Conservation (phyloP, 352 stramenopile genomes). For the Hyaloperonospora arabidopsidis region DNA sequence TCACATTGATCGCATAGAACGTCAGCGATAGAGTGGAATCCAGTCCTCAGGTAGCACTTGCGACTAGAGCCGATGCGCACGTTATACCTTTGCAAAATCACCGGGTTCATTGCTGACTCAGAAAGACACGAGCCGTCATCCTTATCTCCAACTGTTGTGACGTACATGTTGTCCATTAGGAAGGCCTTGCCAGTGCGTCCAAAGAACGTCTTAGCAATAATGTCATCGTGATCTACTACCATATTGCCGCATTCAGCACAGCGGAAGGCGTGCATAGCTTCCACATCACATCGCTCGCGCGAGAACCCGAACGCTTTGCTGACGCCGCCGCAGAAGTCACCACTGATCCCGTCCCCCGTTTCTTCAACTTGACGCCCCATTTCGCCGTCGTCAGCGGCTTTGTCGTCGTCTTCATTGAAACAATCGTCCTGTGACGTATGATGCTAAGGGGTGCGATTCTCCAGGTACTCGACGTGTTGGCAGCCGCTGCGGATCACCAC, state of each 20-base stretch:
- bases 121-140: background rate
- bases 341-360: constrained; percentile 8
- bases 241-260: constrained; percentile 57
- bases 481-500: constrained; percentile 58
- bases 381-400: constrained; percentile 20
- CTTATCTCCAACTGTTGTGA: background rate
- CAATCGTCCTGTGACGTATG: constrained; percentile 18
- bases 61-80: constrained; percentile 43
- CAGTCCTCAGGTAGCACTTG: constrained; percentile 73
- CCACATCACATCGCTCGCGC: constrained; percentile 38
- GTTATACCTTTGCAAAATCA: constrained; percentile 54
- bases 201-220: constrained; percentile 77
- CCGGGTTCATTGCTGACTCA: background rate
- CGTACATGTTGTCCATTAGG: constrained; percentile 72
- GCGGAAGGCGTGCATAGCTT: constrained; percentile 46
- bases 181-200: constrained; percentile 67
- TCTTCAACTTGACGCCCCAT: constrained; percentile 21
- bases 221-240: constrained; percentile 56
- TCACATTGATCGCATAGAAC: constrained; percentile 56
- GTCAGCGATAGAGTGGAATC: constrained; percentile 73
- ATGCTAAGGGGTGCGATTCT: constrained; percentile 41
- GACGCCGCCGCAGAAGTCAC: constrained; percentile 6
- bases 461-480: constrained; percentile 61
- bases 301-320: constrained; percentile 30
- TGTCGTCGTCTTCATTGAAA: constrained; percentile 22